These are phyloP conservation scores for Lactarius hatsudake DNA, from an alignment of 768 basidiomycete species.

Conservation along the genomic window DNA sequence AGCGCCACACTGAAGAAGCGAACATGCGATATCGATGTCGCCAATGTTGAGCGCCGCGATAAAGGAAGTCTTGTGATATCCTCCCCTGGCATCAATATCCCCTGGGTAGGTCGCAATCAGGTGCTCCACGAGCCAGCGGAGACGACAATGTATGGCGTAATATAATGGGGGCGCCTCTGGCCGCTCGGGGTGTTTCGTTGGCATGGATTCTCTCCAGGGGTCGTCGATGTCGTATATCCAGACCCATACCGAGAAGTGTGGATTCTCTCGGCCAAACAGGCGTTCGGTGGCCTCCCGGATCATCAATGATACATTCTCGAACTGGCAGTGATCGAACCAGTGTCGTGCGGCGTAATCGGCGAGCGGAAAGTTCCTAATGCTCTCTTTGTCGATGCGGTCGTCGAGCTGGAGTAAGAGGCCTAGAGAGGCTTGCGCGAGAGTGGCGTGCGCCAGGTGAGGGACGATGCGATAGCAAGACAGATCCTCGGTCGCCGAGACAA, in stretches of 20 bases:
- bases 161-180: constrained; percentile 2
- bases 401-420: not conserved
- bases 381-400: not conserved
- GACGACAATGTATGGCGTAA: not conserved
- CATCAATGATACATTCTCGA: not conserved
- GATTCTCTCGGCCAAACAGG: not conserved
- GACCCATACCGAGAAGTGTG: not conserved
- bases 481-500: not conserved
- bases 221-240: constrained; percentile 7
- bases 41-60: not conserved
- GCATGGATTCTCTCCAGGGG: not conserved
- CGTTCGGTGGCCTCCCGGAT: not conserved
- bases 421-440: not conserved
- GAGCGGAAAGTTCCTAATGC: not conserved
- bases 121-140: not conserved
- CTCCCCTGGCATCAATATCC: not conserved
- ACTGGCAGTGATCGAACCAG: not conserved
- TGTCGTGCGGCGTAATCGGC: not conserved
- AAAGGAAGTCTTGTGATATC: not conserved
- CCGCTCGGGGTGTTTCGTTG: not conserved
- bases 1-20: not conserved
- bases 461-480: constrained; percentile 2
- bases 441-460: not conserved
- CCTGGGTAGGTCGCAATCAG: not conserved
- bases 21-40: not conserved